Evolutionary conservation across 495 filamentous ascomycete genomes (phyloP).

Genomic region (Daldinia concentrica): DNA sequence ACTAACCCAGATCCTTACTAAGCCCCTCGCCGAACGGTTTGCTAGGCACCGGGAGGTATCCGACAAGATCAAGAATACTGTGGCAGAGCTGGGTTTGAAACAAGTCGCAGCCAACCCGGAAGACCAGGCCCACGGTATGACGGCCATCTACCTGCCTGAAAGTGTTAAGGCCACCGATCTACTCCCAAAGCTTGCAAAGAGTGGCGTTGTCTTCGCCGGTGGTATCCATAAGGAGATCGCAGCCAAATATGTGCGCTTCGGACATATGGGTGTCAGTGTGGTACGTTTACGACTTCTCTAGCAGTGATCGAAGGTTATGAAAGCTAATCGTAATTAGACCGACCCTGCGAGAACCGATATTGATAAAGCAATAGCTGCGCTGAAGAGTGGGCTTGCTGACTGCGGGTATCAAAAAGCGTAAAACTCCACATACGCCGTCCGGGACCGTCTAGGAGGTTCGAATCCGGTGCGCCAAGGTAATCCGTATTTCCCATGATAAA

Average conservation of each 20-base stretch:
- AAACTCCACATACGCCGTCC: slow-evolving; percentile 5
- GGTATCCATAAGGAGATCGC: slow-evolving; percentile 86
- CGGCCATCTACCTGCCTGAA: slow-evolving; percentile 93
- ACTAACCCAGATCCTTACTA: slow-evolving; percentile 83
- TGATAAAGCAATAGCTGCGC: slow-evolving; percentile 78
- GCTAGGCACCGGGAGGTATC: slow-evolving; percentile 77
- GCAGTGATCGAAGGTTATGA: slow-evolving; percentile 49
- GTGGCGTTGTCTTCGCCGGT: slow-evolving; percentile 91
- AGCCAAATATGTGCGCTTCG: slow-evolving; percentile 68
- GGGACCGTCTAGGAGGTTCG: background rate
- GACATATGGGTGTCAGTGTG: slow-evolving; percentile 97
- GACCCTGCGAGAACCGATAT: slow-evolving; percentile 74
- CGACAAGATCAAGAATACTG: slow-evolving; percentile 81
- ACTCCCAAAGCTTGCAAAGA: slow-evolving; percentile 85
- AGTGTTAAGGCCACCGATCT: slow-evolving; percentile 80
- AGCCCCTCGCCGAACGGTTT: slow-evolving; percentile 81
- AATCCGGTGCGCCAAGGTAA: background rate
- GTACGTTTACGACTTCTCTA: slow-evolving; percentile 57
- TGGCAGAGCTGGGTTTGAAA: slow-evolving; percentile 81
- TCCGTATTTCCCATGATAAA: background rate
- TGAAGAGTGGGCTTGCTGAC: slow-evolving; percentile 78
- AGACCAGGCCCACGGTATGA: slow-evolving; percentile 97
- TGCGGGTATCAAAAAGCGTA: slow-evolving; percentile 69
- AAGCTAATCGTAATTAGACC: slow-evolving; percentile 53
- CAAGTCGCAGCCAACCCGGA: slow-evolving; percentile 85